Conservation (phyloP, 305 asterid species). For the Fraxinus sp. region DNA sequence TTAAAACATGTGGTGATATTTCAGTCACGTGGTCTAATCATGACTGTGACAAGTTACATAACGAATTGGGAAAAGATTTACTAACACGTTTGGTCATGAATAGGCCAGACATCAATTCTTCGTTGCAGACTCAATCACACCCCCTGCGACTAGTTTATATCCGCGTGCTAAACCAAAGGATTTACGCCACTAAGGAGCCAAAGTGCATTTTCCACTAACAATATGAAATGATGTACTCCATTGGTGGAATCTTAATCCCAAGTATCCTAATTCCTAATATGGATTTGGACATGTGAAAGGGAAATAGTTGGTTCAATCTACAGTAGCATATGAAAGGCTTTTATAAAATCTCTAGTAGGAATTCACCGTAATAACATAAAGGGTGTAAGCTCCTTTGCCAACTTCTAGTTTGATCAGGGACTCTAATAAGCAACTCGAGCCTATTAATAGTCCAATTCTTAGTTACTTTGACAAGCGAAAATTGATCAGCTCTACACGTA, state of each 20-base stretch:
- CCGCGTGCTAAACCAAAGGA: neutral
- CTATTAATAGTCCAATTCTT: neutral
- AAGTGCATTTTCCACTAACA: neutral
- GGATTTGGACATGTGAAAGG: neutral
- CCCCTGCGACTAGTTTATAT: neutral
- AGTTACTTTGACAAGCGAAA: neutral
- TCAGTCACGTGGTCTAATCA: neutral
- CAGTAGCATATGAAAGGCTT: neutral
- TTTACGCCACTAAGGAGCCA: neutral
- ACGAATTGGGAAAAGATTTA: neutral
- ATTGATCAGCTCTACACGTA: neutral
- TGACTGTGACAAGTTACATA: neutral
- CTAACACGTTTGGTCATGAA: neutral
- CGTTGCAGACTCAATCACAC: neutral
- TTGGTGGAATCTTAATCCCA: neutral
- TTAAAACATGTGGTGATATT: neutral
- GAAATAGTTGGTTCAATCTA: neutral
- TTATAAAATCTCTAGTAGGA: neutral
- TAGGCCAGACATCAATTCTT: neutral
- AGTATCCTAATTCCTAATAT: neutral
- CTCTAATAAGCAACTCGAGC: neutral
- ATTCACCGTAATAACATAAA: neutral
- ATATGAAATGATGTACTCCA: neutral
- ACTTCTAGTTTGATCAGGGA: neutral
- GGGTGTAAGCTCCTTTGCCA: neutral